Evolutionary conservation across 495 filamentous ascomycete genomes (phyloP), one percentile per base, ranked within the genome.

Genomic region (Hypomontagnella monticulosa): DNA sequence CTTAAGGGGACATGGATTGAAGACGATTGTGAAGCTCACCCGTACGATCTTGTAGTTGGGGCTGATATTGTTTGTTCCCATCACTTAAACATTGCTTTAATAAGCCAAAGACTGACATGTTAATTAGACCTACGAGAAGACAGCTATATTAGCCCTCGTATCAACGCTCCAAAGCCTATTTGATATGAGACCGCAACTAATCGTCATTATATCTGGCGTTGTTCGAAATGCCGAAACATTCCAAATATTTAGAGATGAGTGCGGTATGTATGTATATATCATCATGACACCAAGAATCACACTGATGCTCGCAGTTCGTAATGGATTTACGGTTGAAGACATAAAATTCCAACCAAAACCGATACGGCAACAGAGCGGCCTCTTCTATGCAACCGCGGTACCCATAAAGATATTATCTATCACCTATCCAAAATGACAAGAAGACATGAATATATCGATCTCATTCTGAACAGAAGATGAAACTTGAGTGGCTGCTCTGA

Each of bases 321-420:
- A 68, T 42, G 36, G 60, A 1, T 85, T 87, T 60, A 60, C 37
- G 0, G 70, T 81, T 5, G 73, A 84, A 40, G 70, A 74, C 7
- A 51, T 88, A 2, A 58, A 74, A 0, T 83, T 84, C 41, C 63
- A 80, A 42, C 80, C 78, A 7, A 78, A 77, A 10, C 43, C 75
- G 0, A 69, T 76, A 34, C 76, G 80, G 37, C 66, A 80, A n/a
- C 86, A 88, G 57, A 83, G 72, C 3, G 81, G 85, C 0, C 85
- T 88, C 62, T 88, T 88, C 63, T 81, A 87, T 63, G 76, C 81
- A 20, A 83, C 81, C 0, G 71, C 69, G 12, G 78, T 83, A 7
- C 82, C 84, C 0, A 84, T 87, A 16, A 73, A 69, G 30, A 83
- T 80, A 9, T 51, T 78, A 23, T 57, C 58, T 16, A 72, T 76